A percentile compares a stretch with the other conserved stretches of the same genome.
phyloP scores from a whole-genome alignment of 345 rosid species.

The Anastatica hierochuntica region DNA sequence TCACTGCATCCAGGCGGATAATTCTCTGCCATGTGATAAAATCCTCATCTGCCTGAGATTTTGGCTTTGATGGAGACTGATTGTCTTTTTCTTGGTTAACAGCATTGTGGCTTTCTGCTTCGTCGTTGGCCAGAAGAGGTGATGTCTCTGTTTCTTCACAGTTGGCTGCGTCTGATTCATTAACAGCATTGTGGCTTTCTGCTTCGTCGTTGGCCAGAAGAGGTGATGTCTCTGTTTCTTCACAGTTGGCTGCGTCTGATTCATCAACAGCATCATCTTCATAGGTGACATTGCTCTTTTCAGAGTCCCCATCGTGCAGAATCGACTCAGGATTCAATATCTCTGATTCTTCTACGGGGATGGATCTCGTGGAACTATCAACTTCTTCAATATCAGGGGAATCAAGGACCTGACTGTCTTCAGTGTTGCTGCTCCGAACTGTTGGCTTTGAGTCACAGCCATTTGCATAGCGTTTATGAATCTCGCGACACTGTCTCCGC shows the following conservation, averaged over 20 bases:
- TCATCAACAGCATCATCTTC: conserved; percentile 40
- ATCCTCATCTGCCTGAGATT: conserved; percentile 48
- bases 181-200: conserved; percentile 27
- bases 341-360: conserved; percentile 28
- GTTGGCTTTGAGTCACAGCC: conserved; percentile 33
- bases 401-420: conserved; percentile 43
- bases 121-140: conserved; percentile 32
- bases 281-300: conserved; percentile 35
- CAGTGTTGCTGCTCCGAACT: conserved; percentile 29
- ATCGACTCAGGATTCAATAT: conserved; percentile 16
- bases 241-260: conserved; percentile 46
- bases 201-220: conserved; percentile 28
- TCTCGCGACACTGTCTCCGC: conserved; percentile 46
- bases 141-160: conserved; percentile 43
- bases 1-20: conserved; percentile 82
- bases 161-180: conserved; percentile 44
- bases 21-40: conserved; percentile 84
- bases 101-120: conserved; percentile 17
- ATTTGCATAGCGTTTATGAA: conserved; percentile 31
- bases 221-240: conserved; percentile 40
- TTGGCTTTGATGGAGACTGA: conserved; percentile 25
- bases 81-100: conserved; percentile 26
- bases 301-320: conserved; percentile 34
- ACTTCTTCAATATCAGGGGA: conserved; percentile 36
- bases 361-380: conserved; percentile 25